phyloP scores from a whole-genome alignment of 805 yeast species.

The Hanseniaspora clermontiae region DNA sequence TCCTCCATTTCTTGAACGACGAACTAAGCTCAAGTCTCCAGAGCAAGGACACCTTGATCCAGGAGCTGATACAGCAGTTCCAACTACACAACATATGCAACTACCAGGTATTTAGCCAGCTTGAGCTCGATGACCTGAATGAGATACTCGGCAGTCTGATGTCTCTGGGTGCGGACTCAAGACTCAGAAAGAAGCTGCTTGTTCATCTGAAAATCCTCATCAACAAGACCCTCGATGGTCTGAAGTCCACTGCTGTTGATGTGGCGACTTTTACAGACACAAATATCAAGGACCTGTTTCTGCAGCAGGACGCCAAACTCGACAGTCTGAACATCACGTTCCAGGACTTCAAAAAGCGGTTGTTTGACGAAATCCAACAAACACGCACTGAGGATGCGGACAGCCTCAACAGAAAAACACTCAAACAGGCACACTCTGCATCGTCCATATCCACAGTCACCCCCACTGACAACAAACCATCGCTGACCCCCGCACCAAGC shows the following conservation, averaged over 20 bases:
- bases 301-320: slow-evolving; percentile 1
- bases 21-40: not conserved
- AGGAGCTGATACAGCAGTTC: slow-evolving; percentile 6
- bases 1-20: not conserved
- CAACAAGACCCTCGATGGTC: not conserved
- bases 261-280: slow-evolving; percentile 1
- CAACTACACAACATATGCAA: slow-evolving; percentile 2
- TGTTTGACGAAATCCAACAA: not conserved
- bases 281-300: not conserved
- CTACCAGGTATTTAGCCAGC: not conserved
- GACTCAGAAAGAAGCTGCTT: not conserved
- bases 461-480: not conserved
- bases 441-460: not conserved
- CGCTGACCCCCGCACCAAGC: slow-evolving; percentile 5
- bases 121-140: not conserved
- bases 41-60: not conserved
- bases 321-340: slow-evolving; percentile 10
- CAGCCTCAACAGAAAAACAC: not conserved
- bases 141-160: not conserved
- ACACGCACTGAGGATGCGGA: not conserved
- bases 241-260: not conserved
- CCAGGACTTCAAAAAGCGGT: slow-evolving; percentile 7
- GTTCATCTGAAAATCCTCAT: not conserved
- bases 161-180: not conserved
- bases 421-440: not conserved